Evolutionary conservation across 371 early-diverging fungal species (phyloP).

Genomic region (Neoconidiobolus thromboides): DNA sequence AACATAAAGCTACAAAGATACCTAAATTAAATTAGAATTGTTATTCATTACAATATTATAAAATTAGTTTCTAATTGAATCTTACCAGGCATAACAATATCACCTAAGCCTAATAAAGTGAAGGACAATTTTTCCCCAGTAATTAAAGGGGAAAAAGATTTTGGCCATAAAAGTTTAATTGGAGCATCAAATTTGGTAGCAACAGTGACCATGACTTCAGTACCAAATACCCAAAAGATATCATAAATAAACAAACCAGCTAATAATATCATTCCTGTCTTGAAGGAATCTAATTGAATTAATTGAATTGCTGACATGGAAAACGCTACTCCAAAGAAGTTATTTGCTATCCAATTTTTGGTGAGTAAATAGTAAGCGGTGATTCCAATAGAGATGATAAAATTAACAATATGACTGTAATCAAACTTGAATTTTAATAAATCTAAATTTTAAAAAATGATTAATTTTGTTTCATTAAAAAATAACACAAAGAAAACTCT

Average conservation of each 20-base stretch:
- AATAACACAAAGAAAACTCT: slow-evolving; percentile 10
- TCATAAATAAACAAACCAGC: slow-evolving; percentile 88
- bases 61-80: neutral
- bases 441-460: slow-evolving; percentile 13
- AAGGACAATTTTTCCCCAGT: slow-evolving; percentile 24
- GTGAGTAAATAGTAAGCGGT: slow-evolving; percentile 59
- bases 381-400: slow-evolving; percentile 32
- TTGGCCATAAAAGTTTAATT: slow-evolving; percentile 89
- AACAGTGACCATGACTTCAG: slow-evolving; percentile 95
- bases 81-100: slow-evolving; percentile 89
- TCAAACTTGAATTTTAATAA: slow-evolving; percentile 51
- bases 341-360: slow-evolving; percentile 86
- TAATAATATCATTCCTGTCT: slow-evolving; percentile 83
- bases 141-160: slow-evolving; percentile 28
- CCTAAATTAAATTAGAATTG: slow-evolving; percentile 17
- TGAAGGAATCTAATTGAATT: slow-evolving; percentile 80
- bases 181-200: slow-evolving; percentile 94
- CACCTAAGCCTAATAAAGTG: slow-evolving; percentile 94
- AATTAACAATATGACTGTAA: slow-evolving; percentile 36
- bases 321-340: slow-evolving; percentile 74
- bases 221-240: slow-evolving; percentile 97
- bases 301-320: slow-evolving; percentile 71
- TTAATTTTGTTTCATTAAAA: neutral
- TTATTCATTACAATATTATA: slow-evolving; percentile 1
- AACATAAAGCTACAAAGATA: slow-evolving; percentile 78